These are phyloP conservation scores for Endocalyx cinctus DNA, from an alignment of 2,329 filamentous ascomycete genomes.

Conservation along the genomic window DNA sequence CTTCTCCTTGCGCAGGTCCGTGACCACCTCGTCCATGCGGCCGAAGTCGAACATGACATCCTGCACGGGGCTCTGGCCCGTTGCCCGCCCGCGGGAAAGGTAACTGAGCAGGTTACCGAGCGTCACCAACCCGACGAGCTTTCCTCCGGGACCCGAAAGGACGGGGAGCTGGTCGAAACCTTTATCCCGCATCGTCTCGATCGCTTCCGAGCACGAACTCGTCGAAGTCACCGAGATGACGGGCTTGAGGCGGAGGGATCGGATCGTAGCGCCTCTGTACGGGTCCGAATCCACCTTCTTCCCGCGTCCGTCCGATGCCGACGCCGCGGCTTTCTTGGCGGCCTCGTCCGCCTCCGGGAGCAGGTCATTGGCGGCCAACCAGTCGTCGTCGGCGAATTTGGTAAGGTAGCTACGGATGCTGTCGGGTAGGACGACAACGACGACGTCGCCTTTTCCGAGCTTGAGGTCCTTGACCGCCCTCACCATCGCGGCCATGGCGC, in stretches of 20 bases:
- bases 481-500: constrained; percentile 78
- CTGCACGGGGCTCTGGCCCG: constrained; percentile 66
- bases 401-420: constrained; percentile 96
- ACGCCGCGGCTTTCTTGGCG: constrained; percentile 43
- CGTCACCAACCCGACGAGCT: constrained; percentile 87
- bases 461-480: constrained; percentile 70
- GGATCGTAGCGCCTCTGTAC: constrained; percentile 74
- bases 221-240: constrained; percentile 76
- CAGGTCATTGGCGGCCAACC: constrained; percentile 94
- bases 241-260: constrained; percentile 82
- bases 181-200: constrained; percentile 97
- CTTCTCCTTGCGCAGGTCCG: constrained; percentile 61
- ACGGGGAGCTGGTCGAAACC: constrained; percentile 97
- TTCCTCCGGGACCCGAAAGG: constrained; percentile 61
- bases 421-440: constrained; percentile 90
- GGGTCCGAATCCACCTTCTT: constrained; percentile 50
- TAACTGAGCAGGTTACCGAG: constrained; percentile 91
- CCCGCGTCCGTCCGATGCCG: constrained; percentile 24
- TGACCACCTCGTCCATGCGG: constrained; percentile 81
- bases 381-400: constrained; percentile 99
- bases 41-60: constrained; percentile 97
- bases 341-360: constrained; percentile 52
- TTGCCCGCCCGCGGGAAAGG: constrained; percentile 78
- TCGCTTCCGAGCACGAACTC: constrained; percentile 75
- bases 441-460: constrained; percentile 77